Base-by-base conservation (phyloP, 225 moss, liverwort and hornwort genomes). In the Lunularia cruciata region DNA sequence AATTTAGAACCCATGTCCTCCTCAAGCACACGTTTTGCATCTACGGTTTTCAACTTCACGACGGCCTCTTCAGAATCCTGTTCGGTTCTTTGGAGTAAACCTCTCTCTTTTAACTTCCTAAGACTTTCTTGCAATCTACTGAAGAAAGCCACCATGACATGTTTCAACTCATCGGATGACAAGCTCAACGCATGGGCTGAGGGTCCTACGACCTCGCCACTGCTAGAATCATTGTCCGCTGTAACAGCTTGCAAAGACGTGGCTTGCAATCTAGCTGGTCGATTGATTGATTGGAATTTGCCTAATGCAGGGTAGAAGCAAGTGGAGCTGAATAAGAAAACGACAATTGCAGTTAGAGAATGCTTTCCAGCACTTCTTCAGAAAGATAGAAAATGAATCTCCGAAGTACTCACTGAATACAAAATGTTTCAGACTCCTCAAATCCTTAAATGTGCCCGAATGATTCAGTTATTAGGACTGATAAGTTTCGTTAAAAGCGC, bases 221-320 rank as follows among this genome's bases (percentile, higher is more conserved):
- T 87, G 68, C 74, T 81, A 27, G 79, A 87, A 67, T 88, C 89
- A 68, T 83, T 78, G 57, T 92, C 88, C 11, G 88, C 79, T 63
- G 92, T 84, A 65, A 90, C 72, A 63, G 87, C 77, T 76, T 90
- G 88, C 60, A 87, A 85, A 49, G 92, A 87, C 46, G 86, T 71
- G 32, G 83, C 83, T 72, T 86, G 84, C 78, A 86, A 66, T 70
- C 87, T 83, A 33, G 23, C 9, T 39, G 57, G 33, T 43, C 67
- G 62, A 60, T 26, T 57, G 27, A 58, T 56, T 27, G 38, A 34
- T 51, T 72, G 34, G 11, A 35, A 8, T 18, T 55, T 48, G 37
- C 62, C 39, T 40, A 23, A 25, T 8, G 63, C 22, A 12, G 15
- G n/a, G 56, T 31, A 59, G 40, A 37, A 59, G 38, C 46, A 18